phyloP scores from a whole-genome alignment of 345 rosid genomes.

The Limnanthes douglasii region DNA sequence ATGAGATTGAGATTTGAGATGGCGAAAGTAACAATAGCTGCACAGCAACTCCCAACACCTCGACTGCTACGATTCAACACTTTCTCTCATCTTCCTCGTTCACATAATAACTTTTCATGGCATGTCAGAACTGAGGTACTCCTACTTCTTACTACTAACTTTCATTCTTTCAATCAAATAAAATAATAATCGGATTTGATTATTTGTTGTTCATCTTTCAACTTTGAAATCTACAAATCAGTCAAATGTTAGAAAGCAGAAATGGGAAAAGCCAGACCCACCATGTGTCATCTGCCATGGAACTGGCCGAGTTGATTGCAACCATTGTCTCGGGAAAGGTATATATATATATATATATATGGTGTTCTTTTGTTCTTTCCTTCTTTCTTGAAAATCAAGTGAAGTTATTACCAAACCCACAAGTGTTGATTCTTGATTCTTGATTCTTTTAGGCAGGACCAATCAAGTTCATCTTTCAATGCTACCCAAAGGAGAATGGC shows the following conservation, averaged over 20 bases:
- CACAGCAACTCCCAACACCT: too few species aligned
- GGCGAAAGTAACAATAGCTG: too few species aligned
- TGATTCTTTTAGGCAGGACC: constrained; percentile 38
- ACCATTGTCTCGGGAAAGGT: constrained; percentile 57
- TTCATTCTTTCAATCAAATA: too few species aligned
- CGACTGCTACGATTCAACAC: too few species aligned
- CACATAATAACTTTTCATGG: too few species aligned
- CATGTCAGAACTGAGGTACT: too few species aligned
- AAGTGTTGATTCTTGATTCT: background rate
- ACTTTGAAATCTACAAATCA: too few species aligned
- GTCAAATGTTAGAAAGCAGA: constrained; percentile 34
- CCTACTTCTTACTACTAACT: too few species aligned
- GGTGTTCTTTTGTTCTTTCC: background rate
- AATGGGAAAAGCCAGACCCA: constrained; percentile 31
- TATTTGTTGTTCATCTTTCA: too few species aligned
- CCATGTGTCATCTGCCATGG: constrained; percentile 59
- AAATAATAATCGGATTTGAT: too few species aligned
- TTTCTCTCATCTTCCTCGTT: too few species aligned
- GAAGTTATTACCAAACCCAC: background rate
- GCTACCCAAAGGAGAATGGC: constrained; percentile 84
- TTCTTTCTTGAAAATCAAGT: background rate
- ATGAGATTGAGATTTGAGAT: too few species aligned
- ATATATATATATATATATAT: background rate
- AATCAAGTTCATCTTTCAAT: constrained; percentile 27
- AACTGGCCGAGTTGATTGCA: constrained; percentile 51